phyloP scores from a whole-genome alignment of 1,284 basidiomycete genomes.

The Bjerkandera adusta region DNA sequence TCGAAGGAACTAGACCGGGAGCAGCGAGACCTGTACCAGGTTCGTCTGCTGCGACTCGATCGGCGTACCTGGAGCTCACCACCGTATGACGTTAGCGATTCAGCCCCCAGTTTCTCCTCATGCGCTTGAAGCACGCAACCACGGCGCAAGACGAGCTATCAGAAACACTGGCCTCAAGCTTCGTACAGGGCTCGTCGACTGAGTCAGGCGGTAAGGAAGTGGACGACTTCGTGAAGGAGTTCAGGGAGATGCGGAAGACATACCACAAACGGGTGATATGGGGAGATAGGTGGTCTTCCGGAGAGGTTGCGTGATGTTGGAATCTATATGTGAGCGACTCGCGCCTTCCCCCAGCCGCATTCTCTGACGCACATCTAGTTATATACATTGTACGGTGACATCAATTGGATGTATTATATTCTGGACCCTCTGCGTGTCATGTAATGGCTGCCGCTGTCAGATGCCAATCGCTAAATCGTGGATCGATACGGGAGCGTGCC shows the following conservation, averaged over 20 bases:
- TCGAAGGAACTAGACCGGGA: constrained; percentile 87
- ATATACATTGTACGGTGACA: no score
- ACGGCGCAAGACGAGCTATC: constrained; percentile 87
- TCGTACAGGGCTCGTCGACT: constrained; percentile 59
- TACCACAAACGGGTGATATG: constrained; percentile 91
- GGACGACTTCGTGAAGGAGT: constrained; percentile 86
- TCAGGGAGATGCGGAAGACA: constrained; percentile 79
- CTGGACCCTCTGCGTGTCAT: no score
- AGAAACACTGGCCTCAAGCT: constrained; percentile 77
- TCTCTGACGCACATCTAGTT: no score
- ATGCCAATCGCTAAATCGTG: no score
- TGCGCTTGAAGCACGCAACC: constrained; percentile 82
- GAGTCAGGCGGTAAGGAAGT: constrained; percentile 53
- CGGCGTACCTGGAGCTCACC: background rate
- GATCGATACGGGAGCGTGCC: no score
- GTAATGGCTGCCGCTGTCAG: no score
- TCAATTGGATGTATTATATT: no score
- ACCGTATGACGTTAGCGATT: constrained; percentile 55
- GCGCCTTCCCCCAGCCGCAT: no score
- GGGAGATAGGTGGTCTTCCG: constrained; percentile 82
- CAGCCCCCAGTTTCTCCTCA: constrained; percentile 80
- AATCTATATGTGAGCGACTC: constrained; percentile 2
- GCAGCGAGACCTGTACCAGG: constrained; percentile 86
- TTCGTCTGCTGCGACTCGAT: no score
- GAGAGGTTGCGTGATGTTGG: constrained; percentile 78